A percentile compares a stretch with the other conserved stretches of the same genome.
phyloP scores from a whole-genome alignment of 139 green algal species.

The Asterochloris sp. region DNA sequence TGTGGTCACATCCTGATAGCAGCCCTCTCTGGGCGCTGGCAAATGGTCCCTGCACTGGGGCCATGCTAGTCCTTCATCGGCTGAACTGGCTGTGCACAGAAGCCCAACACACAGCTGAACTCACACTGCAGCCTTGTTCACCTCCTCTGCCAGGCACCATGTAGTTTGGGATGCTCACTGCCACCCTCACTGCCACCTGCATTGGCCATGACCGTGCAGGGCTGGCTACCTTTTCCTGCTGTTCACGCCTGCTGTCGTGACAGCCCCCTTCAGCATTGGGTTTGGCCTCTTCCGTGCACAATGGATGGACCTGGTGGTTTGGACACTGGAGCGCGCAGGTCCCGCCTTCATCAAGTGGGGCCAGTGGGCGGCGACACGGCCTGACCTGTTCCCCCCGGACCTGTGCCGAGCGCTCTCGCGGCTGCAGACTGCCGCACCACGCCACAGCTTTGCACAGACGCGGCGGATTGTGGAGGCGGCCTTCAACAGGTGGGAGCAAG shows the following conservation, averaged over 20 bases:
- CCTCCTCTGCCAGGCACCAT: too few relatives aligned
- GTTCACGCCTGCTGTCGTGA: conserved; percentile 57
- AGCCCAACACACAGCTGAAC: too few relatives aligned
- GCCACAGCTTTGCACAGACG: conserved; percentile 9
- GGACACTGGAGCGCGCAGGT: conserved; percentile 71
- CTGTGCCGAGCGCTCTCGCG: conserved; percentile 74
- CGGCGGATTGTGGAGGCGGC: conserved; percentile 45
- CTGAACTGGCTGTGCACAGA: too few relatives aligned
- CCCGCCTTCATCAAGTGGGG: conserved; percentile 95
- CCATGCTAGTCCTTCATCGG: too few relatives aligned
- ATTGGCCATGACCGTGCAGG: conserved; percentile 11
- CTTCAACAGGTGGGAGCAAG: conserved; percentile 26
- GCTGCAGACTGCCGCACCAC: conserved; percentile 59
- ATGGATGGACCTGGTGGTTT: conserved; percentile 73
- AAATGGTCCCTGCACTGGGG: too few relatives aligned
- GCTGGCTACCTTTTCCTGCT: conserved; percentile 58
- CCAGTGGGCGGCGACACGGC: conserved; percentile 90
- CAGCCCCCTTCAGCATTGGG: conserved; percentile 38
- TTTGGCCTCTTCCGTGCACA: conserved; percentile 28
- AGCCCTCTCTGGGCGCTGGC: too few relatives aligned
- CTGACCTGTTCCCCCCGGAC: conserved; percentile 92
- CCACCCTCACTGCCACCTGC: too few relatives aligned
- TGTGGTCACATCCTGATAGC: too few relatives aligned
- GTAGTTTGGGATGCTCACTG: too few relatives aligned
- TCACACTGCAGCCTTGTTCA: too few relatives aligned